A percentile compares a stretch with the other conserved stretches of the same genome.
Evolutionary conservation across 345 rosid species (phyloP).

Genomic region (Psidium friedrichsthalianum): DNA sequence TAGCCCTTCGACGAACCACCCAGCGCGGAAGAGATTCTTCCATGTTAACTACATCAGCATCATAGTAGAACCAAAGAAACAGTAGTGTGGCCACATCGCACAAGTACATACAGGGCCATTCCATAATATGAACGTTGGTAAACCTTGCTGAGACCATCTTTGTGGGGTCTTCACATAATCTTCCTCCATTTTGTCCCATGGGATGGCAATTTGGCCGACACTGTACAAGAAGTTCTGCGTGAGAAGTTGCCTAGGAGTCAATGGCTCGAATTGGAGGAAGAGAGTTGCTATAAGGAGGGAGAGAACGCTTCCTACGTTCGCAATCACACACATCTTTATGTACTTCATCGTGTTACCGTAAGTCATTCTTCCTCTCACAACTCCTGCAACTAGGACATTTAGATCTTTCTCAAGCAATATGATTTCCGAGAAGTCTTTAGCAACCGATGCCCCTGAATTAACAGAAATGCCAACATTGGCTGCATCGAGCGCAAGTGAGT

Average conservation of each 20-base stretch:
- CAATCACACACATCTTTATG: slow-evolving; percentile 61
- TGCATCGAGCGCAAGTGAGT: slow-evolving; percentile 59
- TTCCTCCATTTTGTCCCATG: slow-evolving; percentile 69
- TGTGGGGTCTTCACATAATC: slow-evolving; percentile 44
- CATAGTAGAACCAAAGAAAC: slow-evolving; percentile 33
- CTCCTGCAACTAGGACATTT: slow-evolving; percentile 59
- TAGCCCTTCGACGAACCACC: slow-evolving; percentile 56
- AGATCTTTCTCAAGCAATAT: slow-evolving; percentile 66
- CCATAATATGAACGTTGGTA: slow-evolving; percentile 50
- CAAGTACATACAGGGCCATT: slow-evolving; percentile 50
- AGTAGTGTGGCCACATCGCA: slow-evolving; percentile 33
- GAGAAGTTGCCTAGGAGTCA: slow-evolving; percentile 55
- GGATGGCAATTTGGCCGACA: slow-evolving; percentile 52
- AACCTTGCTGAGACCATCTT: slow-evolving; percentile 30
- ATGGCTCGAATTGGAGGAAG: slow-evolving; percentile 39
- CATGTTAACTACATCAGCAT: background rate
- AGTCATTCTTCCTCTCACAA: slow-evolving; percentile 51
- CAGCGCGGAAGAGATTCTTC: slow-evolving; percentile 31
- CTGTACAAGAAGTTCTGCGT: slow-evolving; percentile 48
- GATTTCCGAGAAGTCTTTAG: slow-evolving; percentile 58
- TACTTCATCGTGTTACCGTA: slow-evolving; percentile 69
- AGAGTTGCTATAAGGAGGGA: slow-evolving; percentile 52
- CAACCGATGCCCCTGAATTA: slow-evolving; percentile 56
- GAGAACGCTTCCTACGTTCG: slow-evolving; percentile 41
- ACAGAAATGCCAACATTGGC: slow-evolving; percentile 63